A percentile compares a stretch with the other conserved stretches of the same genome.
phyloP scores from a whole-genome alignment of 1,139 yeast species.

The Hemisphaericaspora subhashii region DNA sequence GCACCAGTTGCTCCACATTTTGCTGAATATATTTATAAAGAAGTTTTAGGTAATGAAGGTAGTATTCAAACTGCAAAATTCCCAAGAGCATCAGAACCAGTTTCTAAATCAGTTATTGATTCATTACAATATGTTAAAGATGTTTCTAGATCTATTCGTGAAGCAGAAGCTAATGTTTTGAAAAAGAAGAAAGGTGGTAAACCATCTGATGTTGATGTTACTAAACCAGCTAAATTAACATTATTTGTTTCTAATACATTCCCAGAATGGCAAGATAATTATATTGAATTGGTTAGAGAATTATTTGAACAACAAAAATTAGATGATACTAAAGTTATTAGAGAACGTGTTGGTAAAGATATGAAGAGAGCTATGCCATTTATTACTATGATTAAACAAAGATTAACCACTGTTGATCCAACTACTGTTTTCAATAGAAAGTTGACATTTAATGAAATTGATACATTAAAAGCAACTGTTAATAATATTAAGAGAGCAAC shows the following conservation, averaged over 20 bases:
- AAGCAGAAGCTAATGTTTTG: constrained; percentile 82
- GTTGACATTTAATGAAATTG: constrained; percentile 76
- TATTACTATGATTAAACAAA: constrained; percentile 78
- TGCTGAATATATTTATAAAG: constrained; percentile 86
- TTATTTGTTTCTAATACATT: constrained; percentile 74
- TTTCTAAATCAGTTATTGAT: constrained; percentile 60
- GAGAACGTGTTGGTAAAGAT: constrained; percentile 68
- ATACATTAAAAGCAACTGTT: constrained; percentile 58
- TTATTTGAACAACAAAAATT: constrained; percentile 65
- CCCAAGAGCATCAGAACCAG: constrained; percentile 72
- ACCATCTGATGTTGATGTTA: constrained; percentile 67
- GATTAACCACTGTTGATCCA: constrained; percentile 68
- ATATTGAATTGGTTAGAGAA: constrained; percentile 80
- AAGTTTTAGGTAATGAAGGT: constrained; percentile 59
- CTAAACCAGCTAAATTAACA: constrained; percentile 70
- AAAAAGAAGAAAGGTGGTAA: constrained; percentile 90
- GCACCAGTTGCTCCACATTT: constrained; percentile 97
- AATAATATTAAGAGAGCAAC: constrained; percentile 64
- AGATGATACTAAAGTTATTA: constrained; percentile 61
- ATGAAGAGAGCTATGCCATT: constrained; percentile 98
- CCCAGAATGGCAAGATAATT: constrained; percentile 96
- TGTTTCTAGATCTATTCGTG: constrained; percentile 82
- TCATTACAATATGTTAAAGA: constrained; percentile 77
- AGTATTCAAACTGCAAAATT: constrained; percentile 74
- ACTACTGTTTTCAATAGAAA: constrained; percentile 83